Conservation (phyloP, 805 yeast species). For the Clavispora santaluciae region DNA sequence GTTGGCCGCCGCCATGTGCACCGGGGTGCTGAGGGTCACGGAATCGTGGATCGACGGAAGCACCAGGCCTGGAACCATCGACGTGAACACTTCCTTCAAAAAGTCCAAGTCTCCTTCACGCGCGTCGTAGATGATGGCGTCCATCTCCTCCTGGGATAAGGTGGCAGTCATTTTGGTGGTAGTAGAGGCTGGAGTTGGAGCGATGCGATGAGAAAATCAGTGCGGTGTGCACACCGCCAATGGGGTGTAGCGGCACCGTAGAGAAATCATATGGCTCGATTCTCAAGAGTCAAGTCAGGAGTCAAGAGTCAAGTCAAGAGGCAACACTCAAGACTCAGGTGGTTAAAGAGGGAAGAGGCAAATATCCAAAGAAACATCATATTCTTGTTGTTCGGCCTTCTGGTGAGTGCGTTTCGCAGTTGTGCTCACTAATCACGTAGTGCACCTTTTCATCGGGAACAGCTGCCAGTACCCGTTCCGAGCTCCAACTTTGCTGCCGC, state of each 20-base stretch:
- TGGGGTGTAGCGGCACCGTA: not conserved
- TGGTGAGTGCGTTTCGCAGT: too few relatives aligned
- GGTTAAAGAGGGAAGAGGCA: too few relatives aligned
- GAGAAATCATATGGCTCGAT: too few relatives aligned
- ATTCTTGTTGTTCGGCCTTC: too few relatives aligned
- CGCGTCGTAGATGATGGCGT: constrained; percentile 75
- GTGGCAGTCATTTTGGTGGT: constrained; percentile 11
- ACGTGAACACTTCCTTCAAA: constrained; percentile 60
- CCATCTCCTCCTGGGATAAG: constrained; percentile 71
- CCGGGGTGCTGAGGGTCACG: constrained; percentile 61
- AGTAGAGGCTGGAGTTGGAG: not conserved
- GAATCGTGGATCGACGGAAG: constrained; percentile 52
- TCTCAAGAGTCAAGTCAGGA: too few relatives aligned
- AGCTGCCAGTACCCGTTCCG: too few relatives aligned
- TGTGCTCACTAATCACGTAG: not conserved
- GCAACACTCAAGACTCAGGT: too few relatives aligned
- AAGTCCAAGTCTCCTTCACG: constrained; percentile 84
- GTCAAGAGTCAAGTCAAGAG: too few relatives aligned
- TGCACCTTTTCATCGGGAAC: too few relatives aligned
- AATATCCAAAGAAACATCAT: too few relatives aligned
- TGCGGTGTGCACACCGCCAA: not conserved
- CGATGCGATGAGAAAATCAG: not conserved
- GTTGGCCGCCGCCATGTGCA: constrained; percentile 96
- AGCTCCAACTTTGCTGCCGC: too few relatives aligned
- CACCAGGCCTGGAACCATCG: constrained; percentile 43